Conservation (phyloP, 1,284 basidiomycete species). For the Tetrapyrgos nigripes region DNA sequence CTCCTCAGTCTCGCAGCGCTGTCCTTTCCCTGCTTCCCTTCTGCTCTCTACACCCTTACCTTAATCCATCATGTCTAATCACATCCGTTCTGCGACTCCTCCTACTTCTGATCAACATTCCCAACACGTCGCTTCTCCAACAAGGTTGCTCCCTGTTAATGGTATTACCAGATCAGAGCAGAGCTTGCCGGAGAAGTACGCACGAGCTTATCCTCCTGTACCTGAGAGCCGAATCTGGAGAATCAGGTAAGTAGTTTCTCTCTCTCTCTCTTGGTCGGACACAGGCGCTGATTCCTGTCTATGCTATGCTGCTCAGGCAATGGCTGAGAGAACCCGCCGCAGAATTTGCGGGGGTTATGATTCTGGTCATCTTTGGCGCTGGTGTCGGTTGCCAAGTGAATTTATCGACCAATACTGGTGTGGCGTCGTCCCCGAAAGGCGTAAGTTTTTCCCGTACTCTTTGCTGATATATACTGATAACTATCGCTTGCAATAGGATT, state of each 20-base stretch:
- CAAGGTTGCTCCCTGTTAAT: neutral
- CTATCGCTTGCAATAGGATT: too few relatives aligned
- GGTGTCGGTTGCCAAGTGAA: slow-evolving; percentile 71
- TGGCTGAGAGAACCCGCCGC: slow-evolving; percentile 66
- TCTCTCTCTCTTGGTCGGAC: neutral
- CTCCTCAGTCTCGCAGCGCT: neutral
- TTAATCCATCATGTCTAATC: neutral
- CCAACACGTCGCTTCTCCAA: neutral
- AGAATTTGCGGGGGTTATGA: slow-evolving; percentile 68
- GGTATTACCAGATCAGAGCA: neutral
- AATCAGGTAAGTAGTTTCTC: neutral
- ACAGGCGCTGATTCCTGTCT: neutral
- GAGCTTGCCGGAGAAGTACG: neutral
- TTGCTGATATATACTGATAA: neutral
- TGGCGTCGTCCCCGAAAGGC: slow-evolving; percentile 63
- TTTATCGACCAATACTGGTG: slow-evolving; percentile 56
- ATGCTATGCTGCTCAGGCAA: slow-evolving; percentile 34
- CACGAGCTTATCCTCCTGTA: neutral
- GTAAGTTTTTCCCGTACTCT: slow-evolving; percentile 38
- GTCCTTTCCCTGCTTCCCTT: neutral
- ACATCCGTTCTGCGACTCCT: neutral
- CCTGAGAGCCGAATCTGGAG: neutral
- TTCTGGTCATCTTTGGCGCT: slow-evolving; percentile 68
- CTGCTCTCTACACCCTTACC: neutral
- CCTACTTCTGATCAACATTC: neutral